Evolutionary conservation across 768 basidiomycete species (phyloP), one percentile per base, ranked within the genome.

Genomic region (Candolleomyces efflorescens): DNA sequence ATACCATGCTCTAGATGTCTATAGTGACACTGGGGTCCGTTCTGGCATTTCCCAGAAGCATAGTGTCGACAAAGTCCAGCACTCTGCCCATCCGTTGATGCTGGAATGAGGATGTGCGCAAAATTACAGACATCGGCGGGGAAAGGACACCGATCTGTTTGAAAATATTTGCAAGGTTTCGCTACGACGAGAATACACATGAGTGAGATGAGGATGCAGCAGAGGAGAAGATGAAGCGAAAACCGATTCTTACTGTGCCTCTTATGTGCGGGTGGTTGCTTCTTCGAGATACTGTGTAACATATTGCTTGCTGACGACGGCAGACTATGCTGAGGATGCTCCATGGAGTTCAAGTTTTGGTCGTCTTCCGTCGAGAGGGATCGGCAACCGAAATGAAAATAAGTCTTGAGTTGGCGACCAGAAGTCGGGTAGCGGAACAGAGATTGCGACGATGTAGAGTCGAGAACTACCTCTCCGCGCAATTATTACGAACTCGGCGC

Each of bases 91-190:
- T 39, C 24, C 36, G 51, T 7, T 17, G 67, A 59, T 49, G 73
- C 67, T 24, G 67, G 62, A 17, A 67, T 63, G 20, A 75, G 56
- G 39, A 78, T 66, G 63, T 81, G 79, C 37, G 74, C 73, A 63
- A 81, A 80, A 60, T 80, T 76, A 65, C 80, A 81, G 23, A 73
- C 74, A 36, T 77, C 74, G 32, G 73, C 73, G n/a, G 78, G 64
- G 53, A 74, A 68, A 13, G 77, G 73, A 62, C 79, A 81, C 58
- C 63, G 72, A 47, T 68, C 70, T 15, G 69, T 60, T 64, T 80
- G 78, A 58, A 75, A 81, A 64, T 71, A 81, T 65, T 72, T 76
- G 67, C 79, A 81, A 22, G 78, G 79, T 66, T 80, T 81, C 22
- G 78, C 79, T 81, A 63, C 18, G 52, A 53, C 36, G 17, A n/a